Evolutionary conservation across 1,284 basidiomycete genomes (phyloP), one percentile per base, ranked within the genome.

Genomic region (Pseudozyma sp.): DNA sequence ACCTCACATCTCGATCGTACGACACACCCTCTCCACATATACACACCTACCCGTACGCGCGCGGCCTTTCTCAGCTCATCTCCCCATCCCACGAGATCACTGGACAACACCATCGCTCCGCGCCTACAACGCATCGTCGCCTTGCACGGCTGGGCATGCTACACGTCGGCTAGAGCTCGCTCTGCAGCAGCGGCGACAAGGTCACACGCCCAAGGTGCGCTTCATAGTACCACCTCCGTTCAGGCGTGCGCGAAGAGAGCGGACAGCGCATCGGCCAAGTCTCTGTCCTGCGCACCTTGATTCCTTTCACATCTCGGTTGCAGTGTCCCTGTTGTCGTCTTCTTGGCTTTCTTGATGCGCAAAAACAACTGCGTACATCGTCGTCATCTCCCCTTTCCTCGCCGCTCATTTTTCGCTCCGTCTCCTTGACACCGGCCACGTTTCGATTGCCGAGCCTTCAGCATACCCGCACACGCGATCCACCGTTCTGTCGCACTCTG

Each of bases 301-400:
- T 24, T 24, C 24, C 24, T 24, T 24, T 24, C 24, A 16, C 45
- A 31, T 33, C 29, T 33, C 17, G 31, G 5, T 8, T 16, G 14
- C 16, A 14, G 33, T 16, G 33, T 14, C 33, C 31, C 33, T 49
- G 33, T 34, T 30, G 19, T 37, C 47, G 29, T 35, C 30, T 14
- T n/a, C 0, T 37, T 37, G 29, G 44, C 53, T 1, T 55, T 29
- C 44, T 55, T 37, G 30, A 55, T 55, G 54, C 47, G 54, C 54
- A 46, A 44, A 7, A 37, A 39, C 34, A 17, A 46, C 35, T 30
- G 17, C 29, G 24, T 24, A 16, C 29, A 48, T 14, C 46, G 33
- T 13, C 31, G 16, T 34, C 45, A 19, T 30, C 16, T 11, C 7
- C 30, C 16, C 19, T 10, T 11, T 16, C 37, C 43, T 46, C 24